Evolutionary conservation across 2,329 filamentous ascomycete species (phyloP), one percentile per base, ranked within the genome.

Genomic region (Sclerotinia minor): DNA sequence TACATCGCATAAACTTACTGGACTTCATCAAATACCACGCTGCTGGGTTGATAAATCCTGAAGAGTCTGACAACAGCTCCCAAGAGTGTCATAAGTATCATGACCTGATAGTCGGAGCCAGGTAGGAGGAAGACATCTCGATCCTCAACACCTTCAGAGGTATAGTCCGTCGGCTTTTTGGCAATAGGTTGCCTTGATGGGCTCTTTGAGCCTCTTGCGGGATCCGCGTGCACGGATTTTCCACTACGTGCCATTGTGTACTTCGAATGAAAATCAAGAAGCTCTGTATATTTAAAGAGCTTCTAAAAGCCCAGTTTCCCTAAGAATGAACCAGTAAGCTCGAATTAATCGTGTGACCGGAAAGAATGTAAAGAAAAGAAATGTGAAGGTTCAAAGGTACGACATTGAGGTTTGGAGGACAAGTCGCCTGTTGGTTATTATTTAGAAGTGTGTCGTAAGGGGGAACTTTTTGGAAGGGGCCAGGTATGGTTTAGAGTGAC

Each of bases 11-110:
- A n/a, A 59, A 88, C 92, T 79, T 87, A 97, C 93, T 99, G 95
- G 79, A 99, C 95, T 83, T 99, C 95, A 80, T 99, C 95, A 79
- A 99, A 99, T 73, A 99, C 95, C 70, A 99, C 95, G 76, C 94
- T 97, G 76, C 88, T 90, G 67, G 95, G 95, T 79, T 97, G 92
- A 79, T 96, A 97, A 81, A 99, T 97, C 77, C 92, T 89, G 83
- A 96, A 99, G 71, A 98, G 81, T 72, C 95, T 91, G 72, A 99
- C 92, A 72, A 89, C 81, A 67, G 90, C 85, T 63, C 91, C 92
- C 71, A 97, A 75, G 24, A 93, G 73, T 64, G 92, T 96, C 73
- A 98, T 80, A 63, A 85, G 80, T 26, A 87, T 81, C 78, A 96
- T 84, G 71, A 92, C 80, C 80, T 92, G 87, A 82, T 95, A 97